A percentile compares a stretch with the other conserved stretches of the same genome.
Evolutionary conservation across 192 early-diverging fungal genomes (phyloP).

Genomic region (Gryganskiella cystojenkinii): DNA sequence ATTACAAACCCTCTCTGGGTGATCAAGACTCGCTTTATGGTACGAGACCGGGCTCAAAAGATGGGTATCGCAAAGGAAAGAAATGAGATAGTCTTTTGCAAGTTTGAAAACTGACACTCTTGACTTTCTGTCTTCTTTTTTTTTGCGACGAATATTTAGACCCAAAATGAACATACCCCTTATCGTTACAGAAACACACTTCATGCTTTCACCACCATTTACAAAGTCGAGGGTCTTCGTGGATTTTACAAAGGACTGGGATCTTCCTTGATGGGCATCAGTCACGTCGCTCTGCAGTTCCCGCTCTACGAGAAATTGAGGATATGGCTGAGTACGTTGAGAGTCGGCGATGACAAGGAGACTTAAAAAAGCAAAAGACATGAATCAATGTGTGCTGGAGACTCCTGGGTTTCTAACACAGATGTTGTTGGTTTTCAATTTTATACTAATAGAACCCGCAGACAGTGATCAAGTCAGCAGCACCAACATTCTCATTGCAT

Average conservation of each 20-base stretch:
- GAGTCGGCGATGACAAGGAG: background rate
- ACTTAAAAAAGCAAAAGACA: no score
- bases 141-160: no score
- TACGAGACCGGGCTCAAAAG: no score
- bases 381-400: no score
- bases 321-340: conserved; percentile 60
- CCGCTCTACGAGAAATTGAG: conserved; percentile 96
- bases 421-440: background rate
- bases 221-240: conserved; percentile 75
- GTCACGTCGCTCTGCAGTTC: conserved; percentile 94
- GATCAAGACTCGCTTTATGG: conserved; percentile 90
- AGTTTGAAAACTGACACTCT: no score
- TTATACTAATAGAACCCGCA: conserved; percentile 17
- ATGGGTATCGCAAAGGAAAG: background rate
- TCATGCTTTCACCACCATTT: conserved; percentile 85
- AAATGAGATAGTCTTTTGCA: no score
- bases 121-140: no score
- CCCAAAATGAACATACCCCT: conserved; percentile 76
- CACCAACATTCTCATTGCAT: conserved; percentile 79
- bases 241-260: conserved; percentile 95
- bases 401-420: no score
- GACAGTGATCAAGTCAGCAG: conserved; percentile 54
- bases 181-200: conserved; percentile 86
- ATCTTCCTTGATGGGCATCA: conserved; percentile 90
- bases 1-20: conserved; percentile 95